phyloP scores from a whole-genome alignment of 2,329 filamentous ascomycete species.

The Talaromyces sp. region DNA sequence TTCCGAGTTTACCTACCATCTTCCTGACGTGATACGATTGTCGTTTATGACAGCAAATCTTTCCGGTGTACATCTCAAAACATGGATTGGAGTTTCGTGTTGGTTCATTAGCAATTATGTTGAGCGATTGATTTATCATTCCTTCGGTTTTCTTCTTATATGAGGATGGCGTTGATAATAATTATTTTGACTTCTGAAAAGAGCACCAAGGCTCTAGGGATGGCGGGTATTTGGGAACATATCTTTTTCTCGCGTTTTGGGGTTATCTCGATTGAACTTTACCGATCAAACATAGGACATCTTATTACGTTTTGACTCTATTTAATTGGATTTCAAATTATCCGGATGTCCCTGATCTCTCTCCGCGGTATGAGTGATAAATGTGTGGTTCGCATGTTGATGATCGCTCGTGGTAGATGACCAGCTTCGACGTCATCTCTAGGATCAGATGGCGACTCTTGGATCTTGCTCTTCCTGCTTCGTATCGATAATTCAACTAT shows the following conservation, averaged over 20 bases:
- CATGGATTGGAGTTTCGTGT: slow-evolving; percentile 5
- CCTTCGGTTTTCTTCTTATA: background rate
- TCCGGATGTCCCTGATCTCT: background rate
- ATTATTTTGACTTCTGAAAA: background rate
- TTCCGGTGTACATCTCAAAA: slow-evolving; percentile 2
- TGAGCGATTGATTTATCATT: background rate
- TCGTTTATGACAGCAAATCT: background rate
- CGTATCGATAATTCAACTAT: background rate
- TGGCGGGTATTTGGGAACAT: slow-evolving; percentile 3
- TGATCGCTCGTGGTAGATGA: slow-evolving; percentile 1
- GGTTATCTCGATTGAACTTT: background rate
- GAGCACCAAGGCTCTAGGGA: background rate
- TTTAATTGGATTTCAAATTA: background rate
- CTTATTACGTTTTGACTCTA: background rate
- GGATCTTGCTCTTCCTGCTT: background rate
- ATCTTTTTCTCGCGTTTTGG: background rate
- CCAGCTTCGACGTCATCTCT: slow-evolving; percentile 13
- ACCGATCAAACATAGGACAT: background rate
- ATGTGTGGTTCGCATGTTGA: background rate
- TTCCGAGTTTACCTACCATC: background rate
- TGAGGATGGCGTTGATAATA: background rate
- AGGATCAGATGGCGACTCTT: background rate
- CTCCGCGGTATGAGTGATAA: background rate
- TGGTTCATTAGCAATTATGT: background rate
- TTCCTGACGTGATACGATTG: slow-evolving; percentile 11